Conservation (phyloP, 2,329 filamentous ascomycete species). For the Colletotrichum sp. region DNA sequence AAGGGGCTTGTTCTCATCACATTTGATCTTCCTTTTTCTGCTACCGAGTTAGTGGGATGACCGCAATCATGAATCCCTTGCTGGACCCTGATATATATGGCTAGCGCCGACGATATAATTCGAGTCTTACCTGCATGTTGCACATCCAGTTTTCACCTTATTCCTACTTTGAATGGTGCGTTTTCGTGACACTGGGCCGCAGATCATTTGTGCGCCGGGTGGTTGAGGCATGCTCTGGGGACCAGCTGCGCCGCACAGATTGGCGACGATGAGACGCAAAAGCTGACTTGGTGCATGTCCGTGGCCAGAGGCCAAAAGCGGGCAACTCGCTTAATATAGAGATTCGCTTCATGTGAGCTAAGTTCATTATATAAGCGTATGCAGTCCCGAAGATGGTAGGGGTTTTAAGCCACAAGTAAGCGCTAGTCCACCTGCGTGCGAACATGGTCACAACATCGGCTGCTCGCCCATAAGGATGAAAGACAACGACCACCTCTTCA, state of each 20-base stretch:
- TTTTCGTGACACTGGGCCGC: conserved; percentile 26
- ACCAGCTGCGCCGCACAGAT: rapidly evolving
- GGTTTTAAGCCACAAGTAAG: not conserved
- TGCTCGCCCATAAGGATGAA: not conserved
- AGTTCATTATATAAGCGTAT: not conserved
- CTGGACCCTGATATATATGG: not conserved
- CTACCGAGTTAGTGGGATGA: conserved; percentile 19
- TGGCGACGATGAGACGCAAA: not conserved
- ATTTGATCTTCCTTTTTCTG: conserved; percentile 42
- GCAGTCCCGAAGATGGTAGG: not conserved
- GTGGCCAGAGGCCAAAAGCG: rapidly evolving
- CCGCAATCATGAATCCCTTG: not conserved
- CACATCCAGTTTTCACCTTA: conserved; percentile 47
- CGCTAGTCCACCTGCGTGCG: not conserved
- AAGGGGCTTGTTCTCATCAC: conserved; percentile 39
- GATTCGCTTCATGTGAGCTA: not conserved
- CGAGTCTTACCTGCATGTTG: conserved; percentile 45
- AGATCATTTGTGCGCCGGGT: conserved; percentile 22
- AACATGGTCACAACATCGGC: not conserved
- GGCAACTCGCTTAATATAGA: not conserved
- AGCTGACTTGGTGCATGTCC: rapidly evolving
- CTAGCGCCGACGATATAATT: conserved; percentile 20
- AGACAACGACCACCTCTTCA: rapidly evolving
- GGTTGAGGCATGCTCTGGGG: not conserved
- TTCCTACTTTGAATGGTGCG: conserved; percentile 29